A percentile compares a stretch with the other conserved stretches of the same genome.
Evolutionary conservation across 768 basidiomycete genomes (phyloP).

Genomic region (Serendipita indica): DNA sequence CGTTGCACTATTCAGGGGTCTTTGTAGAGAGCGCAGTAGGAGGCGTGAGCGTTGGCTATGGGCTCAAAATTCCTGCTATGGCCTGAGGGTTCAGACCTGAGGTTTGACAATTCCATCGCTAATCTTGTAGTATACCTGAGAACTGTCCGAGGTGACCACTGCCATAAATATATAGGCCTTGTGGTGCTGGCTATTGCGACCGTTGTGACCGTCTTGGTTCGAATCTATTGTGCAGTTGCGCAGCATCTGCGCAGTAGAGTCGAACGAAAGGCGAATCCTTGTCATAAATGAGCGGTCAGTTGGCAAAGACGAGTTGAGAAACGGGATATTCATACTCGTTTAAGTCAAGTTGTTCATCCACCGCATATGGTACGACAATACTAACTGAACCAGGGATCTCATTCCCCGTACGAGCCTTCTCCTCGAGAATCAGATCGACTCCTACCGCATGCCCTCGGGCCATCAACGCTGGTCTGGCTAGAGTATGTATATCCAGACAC

Average conservation of each 20-base stretch:
- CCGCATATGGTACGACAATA: background rate
- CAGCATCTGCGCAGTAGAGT: no score
- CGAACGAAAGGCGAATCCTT: no score
- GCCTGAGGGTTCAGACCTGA: background rate
- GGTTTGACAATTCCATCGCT: slow-evolving; percentile 1
- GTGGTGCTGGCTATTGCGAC: background rate
- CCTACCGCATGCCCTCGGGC: no score
- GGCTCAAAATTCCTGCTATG: slow-evolving; percentile 12
- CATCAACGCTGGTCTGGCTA: background rate
- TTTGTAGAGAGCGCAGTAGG: slow-evolving; percentile 18
- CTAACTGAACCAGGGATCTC: no score
- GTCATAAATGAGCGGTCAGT: no score
- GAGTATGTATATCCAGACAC: background rate
- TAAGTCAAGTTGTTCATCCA: background rate
- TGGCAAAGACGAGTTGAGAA: background rate
- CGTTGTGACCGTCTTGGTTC: background rate
- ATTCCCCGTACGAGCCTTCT: no score
- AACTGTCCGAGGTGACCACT: background rate
- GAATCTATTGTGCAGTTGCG: background rate
- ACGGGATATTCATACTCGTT: background rate
- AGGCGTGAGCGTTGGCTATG: slow-evolving; percentile 27
- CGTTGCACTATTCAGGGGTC: slow-evolving; percentile 14
- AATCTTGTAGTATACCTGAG: slow-evolving; percentile 7
- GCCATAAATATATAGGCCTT: background rate
- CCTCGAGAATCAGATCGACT: no score